Evolutionary conservation across 2,329 filamentous ascomycete species (phyloP).

Genomic region (Cladophialophora bantiana): DNA sequence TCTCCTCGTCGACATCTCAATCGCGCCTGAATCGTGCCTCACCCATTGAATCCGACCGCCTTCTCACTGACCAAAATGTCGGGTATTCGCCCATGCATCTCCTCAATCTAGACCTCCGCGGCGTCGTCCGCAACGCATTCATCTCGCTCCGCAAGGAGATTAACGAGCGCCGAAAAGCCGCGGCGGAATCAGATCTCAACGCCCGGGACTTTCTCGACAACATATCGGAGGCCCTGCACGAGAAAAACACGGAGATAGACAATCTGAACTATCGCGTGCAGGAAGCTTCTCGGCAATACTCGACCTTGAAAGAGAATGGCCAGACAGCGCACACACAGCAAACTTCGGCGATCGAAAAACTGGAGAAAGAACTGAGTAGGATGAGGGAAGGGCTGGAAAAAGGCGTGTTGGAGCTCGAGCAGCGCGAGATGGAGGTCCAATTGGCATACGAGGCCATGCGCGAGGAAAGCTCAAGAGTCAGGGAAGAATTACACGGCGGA

Average conservation of each 20-base stretch:
- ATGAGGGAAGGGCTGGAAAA: conserved; percentile 41
- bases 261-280: conserved; percentile 86
- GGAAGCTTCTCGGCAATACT: conserved; percentile 83
- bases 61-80: conserved; percentile 80
- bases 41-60: conserved; percentile 68
- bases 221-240: conserved; percentile 95
- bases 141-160: conserved; percentile 84
- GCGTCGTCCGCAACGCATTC: conserved; percentile 80
- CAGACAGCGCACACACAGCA: conserved; percentile 85
- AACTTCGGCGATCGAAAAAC: conserved; percentile 95
- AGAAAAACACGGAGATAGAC: conserved; percentile 92
- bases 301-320: conserved; percentile 87
- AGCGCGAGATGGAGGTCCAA: conserved; percentile 63
- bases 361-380: conserved; percentile 91
- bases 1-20: conserved; percentile 30
- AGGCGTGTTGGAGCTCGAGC: conserved; percentile 57
- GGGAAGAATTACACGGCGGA: conserved; percentile 98
- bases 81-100: conserved; percentile 92
- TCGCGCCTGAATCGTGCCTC: conserved; percentile 44
- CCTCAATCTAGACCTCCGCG: conserved; percentile 85
- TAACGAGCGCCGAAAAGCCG: conserved; percentile 81
- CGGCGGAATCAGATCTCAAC: conserved; percentile 90
- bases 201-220: conserved; percentile 92
- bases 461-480: conserved; percentile 54
- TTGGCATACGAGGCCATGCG: conserved; percentile 41